Evolutionary conservation across 140 eudicot genomes (phyloP).

Genomic region (Ambrosia hybrid): DNA sequence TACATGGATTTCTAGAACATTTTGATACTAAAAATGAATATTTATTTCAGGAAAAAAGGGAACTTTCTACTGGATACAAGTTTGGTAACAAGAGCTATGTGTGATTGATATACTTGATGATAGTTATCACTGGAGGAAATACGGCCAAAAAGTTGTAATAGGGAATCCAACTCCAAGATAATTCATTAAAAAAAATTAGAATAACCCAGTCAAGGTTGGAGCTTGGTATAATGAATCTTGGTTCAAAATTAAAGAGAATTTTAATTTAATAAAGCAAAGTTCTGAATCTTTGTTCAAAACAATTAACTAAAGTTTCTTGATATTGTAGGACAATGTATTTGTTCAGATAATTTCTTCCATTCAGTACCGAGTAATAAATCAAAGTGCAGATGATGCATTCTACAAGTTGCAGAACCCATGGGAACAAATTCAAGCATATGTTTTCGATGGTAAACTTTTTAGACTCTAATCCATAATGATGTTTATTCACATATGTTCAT

Average conservation of each 20-base stretch:
- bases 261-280: too few relatives aligned
- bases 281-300: too few relatives aligned
- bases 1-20: background rate
- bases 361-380: slow-evolving; percentile 77
- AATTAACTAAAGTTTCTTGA: too few relatives aligned
- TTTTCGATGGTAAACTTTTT: slow-evolving; percentile 65
- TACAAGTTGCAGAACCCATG: slow-evolving; percentile 88
- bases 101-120: slow-evolving; percentile 67
- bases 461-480: too few relatives aligned
- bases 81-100: slow-evolving; percentile 53
- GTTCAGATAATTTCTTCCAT: slow-evolving; percentile 86
- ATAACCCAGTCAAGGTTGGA: too few relatives aligned
- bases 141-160: slow-evolving; percentile 82
- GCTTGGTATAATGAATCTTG: too few relatives aligned
- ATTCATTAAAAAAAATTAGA: background rate
- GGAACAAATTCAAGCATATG: slow-evolving; percentile 92
- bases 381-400: slow-evolving; percentile 90
- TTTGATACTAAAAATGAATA: background rate
- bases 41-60: slow-evolving; percentile 55
- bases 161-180: slow-evolving; percentile 89
- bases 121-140: slow-evolving; percentile 83
- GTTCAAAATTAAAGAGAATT: too few relatives aligned
- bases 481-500: too few relatives aligned
- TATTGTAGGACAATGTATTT: slow-evolving; percentile 84
- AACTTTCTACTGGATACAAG: slow-evolving; percentile 54